These are phyloP conservation scores for Comarum palustre DNA, from an alignment of 306 rosid genomes.

Conservation along the genomic window DNA sequence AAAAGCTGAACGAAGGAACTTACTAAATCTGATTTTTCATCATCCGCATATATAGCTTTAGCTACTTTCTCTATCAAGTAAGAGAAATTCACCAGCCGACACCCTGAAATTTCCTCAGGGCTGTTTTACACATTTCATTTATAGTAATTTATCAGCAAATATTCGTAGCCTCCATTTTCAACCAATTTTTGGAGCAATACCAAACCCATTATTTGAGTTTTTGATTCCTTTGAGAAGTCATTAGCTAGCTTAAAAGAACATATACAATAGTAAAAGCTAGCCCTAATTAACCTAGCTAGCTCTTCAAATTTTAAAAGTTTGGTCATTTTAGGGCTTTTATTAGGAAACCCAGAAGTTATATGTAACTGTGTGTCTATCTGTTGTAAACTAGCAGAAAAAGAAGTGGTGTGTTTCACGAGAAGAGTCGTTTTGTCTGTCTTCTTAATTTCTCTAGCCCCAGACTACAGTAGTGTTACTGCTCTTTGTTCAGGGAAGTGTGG, in stretches of 20 bases:
- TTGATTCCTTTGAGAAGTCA: neutral
- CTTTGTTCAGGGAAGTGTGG: neutral
- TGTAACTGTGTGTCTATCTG: neutral
- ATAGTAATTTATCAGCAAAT: neutral
- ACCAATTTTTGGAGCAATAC: neutral
- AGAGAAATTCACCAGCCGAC: slow-evolving; percentile 12
- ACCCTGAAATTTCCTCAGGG: neutral
- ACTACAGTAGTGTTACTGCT: neutral
- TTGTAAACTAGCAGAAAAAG: neutral
- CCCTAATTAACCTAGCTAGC: slow-evolving; percentile 1
- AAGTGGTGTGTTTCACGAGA: slow-evolving; percentile 15
- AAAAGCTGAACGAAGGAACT: slow-evolving; percentile 25
- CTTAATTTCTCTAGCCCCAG: neutral
- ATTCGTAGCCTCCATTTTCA: neutral
- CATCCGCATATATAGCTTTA: neutral
- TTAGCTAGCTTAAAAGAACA: neutral
- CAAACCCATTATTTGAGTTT: neutral
- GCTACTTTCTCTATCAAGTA: neutral
- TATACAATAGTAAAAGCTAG: neutral
- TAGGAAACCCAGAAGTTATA: neutral
- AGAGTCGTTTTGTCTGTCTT: neutral
- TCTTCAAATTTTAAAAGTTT: neutral
- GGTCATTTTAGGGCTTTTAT: neutral
- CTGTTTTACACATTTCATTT: neutral
- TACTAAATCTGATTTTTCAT: neutral